Evolutionary conservation across 2,329 filamentous ascomycete species (phyloP).

Genomic region (Chaetomiaceae sp.): DNA sequence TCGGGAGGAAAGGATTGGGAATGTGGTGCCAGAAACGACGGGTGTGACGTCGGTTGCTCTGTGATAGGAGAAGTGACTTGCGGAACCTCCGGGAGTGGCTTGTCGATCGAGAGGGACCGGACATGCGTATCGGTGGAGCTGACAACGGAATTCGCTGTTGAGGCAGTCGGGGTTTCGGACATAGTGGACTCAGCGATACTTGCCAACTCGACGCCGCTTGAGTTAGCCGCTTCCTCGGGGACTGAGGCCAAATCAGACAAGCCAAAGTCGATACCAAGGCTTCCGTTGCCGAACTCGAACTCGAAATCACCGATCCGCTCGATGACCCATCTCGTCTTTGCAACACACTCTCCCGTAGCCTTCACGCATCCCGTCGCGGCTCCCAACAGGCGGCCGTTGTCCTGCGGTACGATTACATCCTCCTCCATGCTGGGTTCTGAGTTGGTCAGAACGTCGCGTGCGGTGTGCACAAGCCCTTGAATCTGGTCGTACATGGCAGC

Average conservation of each 20-base stretch:
- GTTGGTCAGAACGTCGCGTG: conserved; percentile 70
- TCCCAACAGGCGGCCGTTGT: conserved; percentile 68
- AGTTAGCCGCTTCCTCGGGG: conserved; percentile 33
- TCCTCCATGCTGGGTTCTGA: conserved; percentile 63
- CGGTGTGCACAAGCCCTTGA: conserved; percentile 73
- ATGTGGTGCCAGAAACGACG: conserved; percentile 38
- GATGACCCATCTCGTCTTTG: conserved; percentile 78
- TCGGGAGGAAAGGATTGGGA: conserved; percentile 40
- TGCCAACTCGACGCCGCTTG: conserved; percentile 32
- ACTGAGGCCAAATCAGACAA: conserved; percentile 45
- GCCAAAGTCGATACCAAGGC: conserved; percentile 56
- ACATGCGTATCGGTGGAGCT: conserved; percentile 35
- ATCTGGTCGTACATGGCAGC: conserved; percentile 75
- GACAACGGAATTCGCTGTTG: conserved; percentile 31
- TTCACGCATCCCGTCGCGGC: conserved; percentile 86
- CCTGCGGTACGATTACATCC: conserved; percentile 74
- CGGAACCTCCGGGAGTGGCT: conserved; percentile 65
- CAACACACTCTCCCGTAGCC: conserved; percentile 85
- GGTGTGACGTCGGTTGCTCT: conserved; percentile 24
- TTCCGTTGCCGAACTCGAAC: conserved; percentile 62
- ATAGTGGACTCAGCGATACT: conserved; percentile 38
- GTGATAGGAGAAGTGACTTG: conserved; percentile 44
- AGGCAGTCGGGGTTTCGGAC: conserved; percentile 30
- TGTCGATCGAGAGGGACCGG: conserved; percentile 51
- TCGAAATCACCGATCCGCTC: conserved; percentile 91